Percentiles rank a stretch among this genome's conserved stretches.
Conservation (phyloP, 1,284 basidiomycete genomes). For the Laetiporus sulphureus region DNA sequence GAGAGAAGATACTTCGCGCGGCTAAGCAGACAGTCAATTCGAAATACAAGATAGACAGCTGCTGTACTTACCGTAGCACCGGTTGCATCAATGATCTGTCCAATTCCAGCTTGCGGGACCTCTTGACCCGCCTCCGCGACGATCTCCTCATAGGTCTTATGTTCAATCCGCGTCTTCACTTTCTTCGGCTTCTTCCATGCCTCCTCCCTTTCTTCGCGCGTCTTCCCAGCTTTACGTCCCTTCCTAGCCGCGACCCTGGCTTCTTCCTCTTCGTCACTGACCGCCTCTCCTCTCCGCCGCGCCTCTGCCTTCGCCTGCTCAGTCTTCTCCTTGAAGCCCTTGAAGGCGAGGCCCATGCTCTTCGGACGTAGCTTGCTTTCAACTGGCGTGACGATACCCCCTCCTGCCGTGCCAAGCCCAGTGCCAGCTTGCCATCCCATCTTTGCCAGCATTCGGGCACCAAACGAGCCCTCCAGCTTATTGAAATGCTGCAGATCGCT, state of each 20-base stretch:
- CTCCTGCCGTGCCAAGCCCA: conserved; percentile 74
- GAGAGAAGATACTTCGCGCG: conserved; percentile 76
- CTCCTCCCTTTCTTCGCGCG: conserved; percentile 56
- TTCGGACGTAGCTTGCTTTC: conserved; percentile 81
- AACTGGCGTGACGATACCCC: conserved; percentile 86
- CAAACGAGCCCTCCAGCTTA: conserved; percentile 71
- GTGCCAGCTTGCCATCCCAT: conserved; percentile 89
- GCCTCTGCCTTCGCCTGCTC: conserved; percentile 86
- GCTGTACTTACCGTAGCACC: conserved; percentile 70
- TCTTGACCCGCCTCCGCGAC: conserved; percentile 76
- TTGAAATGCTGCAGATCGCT: conserved; percentile 74
- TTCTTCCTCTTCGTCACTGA: conserved; percentile 73
- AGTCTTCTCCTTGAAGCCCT: conserved; percentile 83
- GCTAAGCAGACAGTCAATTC: conserved; percentile 35
- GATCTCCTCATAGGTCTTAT: conserved; percentile 95
- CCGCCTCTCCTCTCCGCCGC: conserved; percentile 59
- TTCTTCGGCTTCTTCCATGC: conserved; percentile 82
- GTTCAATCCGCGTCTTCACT: conserved; percentile 78
- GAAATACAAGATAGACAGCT: conserved; percentile 1
- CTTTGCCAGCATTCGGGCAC: conserved; percentile 85
- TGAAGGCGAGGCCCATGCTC: conserved; percentile 81
- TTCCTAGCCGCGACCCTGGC: conserved; percentile 38
- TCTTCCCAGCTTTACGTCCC: conserved; percentile 35
- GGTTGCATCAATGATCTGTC: conserved; percentile 91
- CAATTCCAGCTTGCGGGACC: conserved; percentile 48